Evolutionary conservation across 1,284 basidiomycete species (phyloP).

Genomic region (Ustilago lituana): DNA sequence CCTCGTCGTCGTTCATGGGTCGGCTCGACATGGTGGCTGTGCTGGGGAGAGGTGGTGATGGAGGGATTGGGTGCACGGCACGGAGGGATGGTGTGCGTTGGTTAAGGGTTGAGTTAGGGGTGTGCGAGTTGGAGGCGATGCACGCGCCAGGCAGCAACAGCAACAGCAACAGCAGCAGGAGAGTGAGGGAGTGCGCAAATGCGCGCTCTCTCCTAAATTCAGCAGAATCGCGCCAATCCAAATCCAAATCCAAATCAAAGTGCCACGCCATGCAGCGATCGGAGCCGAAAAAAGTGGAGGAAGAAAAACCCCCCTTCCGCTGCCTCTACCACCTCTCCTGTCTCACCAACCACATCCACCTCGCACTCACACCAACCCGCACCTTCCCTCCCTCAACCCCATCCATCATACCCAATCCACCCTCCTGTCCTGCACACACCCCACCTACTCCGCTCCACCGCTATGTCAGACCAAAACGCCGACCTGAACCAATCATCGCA

Average conservation of each 20-base stretch:
- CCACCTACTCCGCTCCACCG: conserved; percentile 6
- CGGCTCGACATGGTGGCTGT: conserved; percentile 64
- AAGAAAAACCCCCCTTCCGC: too few species aligned
- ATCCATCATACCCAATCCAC: too few species aligned
- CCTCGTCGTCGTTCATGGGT: conserved; percentile 93
- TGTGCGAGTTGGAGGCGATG: conserved; percentile 2
- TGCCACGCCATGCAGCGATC: conserved; percentile 18
- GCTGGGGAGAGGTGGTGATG: too few species aligned
- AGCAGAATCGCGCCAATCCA: conserved; percentile 3
- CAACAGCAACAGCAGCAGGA: too few species aligned
- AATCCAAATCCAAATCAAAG: too few species aligned
- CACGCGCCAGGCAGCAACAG: conserved; percentile 50
- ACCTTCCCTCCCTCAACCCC: too few species aligned
- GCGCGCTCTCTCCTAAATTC: too few species aligned
- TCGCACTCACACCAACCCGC: conserved; percentile 7
- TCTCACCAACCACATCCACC: conserved; percentile 5
- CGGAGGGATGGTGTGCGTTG: too few species aligned
- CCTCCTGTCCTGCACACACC: not conserved
- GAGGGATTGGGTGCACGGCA: too few species aligned
- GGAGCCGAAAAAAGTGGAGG: conserved; percentile 41
- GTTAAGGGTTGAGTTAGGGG: conserved; percentile 10
- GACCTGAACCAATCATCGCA: conserved; percentile 10
- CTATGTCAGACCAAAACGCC: conserved; percentile 23
- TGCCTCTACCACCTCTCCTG: too few species aligned
- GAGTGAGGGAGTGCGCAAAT: too few species aligned